Percentiles rank a stretch among this genome's conserved stretches.
Evolutionary conservation across 1,139 yeast genomes (phyloP).

Genomic region (Suhomyces taliae): DNA sequence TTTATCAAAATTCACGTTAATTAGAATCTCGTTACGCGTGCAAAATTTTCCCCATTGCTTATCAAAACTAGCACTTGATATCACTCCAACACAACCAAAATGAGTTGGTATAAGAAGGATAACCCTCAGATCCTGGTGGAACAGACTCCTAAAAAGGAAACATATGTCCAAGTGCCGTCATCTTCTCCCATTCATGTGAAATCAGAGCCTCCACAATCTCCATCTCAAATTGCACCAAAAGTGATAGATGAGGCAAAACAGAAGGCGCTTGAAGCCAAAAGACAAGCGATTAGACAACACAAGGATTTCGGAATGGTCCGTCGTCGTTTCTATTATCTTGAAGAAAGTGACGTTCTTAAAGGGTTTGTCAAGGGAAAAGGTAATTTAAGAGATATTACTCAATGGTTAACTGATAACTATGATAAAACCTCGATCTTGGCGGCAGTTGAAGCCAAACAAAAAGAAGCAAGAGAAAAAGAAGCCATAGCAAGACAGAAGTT

Average conservation of each 20-base stretch:
- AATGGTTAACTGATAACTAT: slow-evolving; percentile 44
- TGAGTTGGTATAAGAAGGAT: slow-evolving; percentile 36
- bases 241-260: slow-evolving; percentile 25
- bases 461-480: slow-evolving; percentile 9
- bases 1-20: background rate
- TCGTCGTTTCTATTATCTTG: slow-evolving; percentile 46
- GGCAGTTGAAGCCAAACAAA: slow-evolving; percentile 22
- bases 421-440: slow-evolving; percentile 31
- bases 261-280: slow-evolving; percentile 33
- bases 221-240: slow-evolving; percentile 5
- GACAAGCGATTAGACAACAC: slow-evolving; percentile 44
- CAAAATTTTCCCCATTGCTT: slow-evolving; percentile 2
- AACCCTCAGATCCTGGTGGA: slow-evolving; percentile 15
- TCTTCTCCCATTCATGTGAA: slow-evolving; percentile 17
- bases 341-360: slow-evolving; percentile 54
- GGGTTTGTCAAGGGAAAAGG: slow-evolving; percentile 63
- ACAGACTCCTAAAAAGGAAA: slow-evolving; percentile 5
- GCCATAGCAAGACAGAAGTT: slow-evolving; percentile 13
- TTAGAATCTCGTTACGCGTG: slow-evolving; percentile 1
- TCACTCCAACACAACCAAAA: slow-evolving; percentile 7
- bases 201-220: slow-evolving; percentile 13
- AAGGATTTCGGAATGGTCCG: slow-evolving; percentile 50
- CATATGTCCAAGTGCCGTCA: slow-evolving; percentile 18
- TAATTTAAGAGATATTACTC: slow-evolving; percentile 54
- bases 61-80: background rate